A percentile compares a stretch with the other conserved stretches of the same genome.
Evolutionary conservation across 768 basidiomycete genomes (phyloP).

Genomic region (Mycena latifolia): DNA sequence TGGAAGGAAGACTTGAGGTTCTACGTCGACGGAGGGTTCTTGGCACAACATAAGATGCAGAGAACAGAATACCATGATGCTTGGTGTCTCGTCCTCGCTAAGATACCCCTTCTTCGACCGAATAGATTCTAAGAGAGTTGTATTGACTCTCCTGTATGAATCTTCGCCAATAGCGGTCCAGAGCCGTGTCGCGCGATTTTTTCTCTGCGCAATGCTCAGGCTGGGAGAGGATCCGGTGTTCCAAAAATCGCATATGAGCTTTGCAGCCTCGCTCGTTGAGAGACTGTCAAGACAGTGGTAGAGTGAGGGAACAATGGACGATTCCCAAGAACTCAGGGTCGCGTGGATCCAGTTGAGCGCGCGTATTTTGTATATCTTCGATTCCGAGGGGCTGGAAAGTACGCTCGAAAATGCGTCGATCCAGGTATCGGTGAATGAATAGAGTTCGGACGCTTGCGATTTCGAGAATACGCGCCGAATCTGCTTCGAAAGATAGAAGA

Average conservation of each 20-base stretch:
- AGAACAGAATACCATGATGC: background rate
- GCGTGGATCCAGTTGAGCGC: slow-evolving; percentile 6
- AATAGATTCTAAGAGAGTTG: background rate
- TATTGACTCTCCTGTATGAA: background rate
- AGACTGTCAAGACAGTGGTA: background rate
- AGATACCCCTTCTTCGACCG: background rate
- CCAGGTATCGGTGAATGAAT: slow-evolving; percentile 9
- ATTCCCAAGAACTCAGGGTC: slow-evolving; percentile 3
- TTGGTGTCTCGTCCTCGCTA: background rate
- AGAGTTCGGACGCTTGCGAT: background rate
- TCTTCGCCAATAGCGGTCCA: slow-evolving; percentile 1
- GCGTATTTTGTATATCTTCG: background rate
- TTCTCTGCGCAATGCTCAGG: background rate
- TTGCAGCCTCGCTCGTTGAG: background rate
- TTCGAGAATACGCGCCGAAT: background rate
- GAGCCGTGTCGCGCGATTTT: background rate
- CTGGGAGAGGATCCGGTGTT: background rate
- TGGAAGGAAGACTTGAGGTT: background rate
- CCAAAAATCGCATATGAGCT: slow-evolving; percentile 3
- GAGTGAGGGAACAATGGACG: background rate
- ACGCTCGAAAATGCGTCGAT: background rate
- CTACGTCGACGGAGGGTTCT: background rate
- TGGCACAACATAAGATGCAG: slow-evolving; percentile 5
- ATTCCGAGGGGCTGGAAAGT: slow-evolving; percentile 5
- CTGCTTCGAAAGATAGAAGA: slow-evolving; percentile 3